Evolutionary conservation across 441 rosid genomes (phyloP), one percentile per base, ranked within the genome.

Genomic region (Macaranga tanarius): DNA sequence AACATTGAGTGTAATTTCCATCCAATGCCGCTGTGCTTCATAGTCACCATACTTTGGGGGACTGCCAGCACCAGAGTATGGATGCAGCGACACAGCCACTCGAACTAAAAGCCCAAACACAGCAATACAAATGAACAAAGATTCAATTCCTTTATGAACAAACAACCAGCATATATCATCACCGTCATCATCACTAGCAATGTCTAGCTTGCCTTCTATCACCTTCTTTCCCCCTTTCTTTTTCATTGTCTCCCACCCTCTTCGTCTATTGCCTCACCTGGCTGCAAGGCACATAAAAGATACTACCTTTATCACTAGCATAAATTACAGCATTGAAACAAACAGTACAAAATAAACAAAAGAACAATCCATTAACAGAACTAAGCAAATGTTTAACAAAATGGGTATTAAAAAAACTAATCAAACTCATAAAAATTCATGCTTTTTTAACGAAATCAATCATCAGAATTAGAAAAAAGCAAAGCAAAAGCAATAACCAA

Each of bases 11-110:
- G 99, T 91, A 66, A 92, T 89, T 88, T 92, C 97, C 99, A 95
- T 92, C 98, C 99, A 92, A 79, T 92, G 99, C 77, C 97, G 79
- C 62, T 92, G 99, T 12, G 98, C 99, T 79, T 92, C 97, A 77
- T 86, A 95, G 75, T 95, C 99, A 7, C 99, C 98, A 61, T 85
- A 92, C 75, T 87, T 92, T 0, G 99, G 98, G 3, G 96, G 92
- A 25, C 34, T 81, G 61, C 87, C 86, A 59, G 96, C 96, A 65
- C 98, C 99, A 45, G 98, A 91, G 79, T 92, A 95, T 0, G 90
- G 80, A 67, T 86, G 96, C 47, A 89, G 83, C 16, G 97, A 85
- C 23, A 91, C 86, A 28, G 92, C 86, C n/a, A 79, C 80, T 13
- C 99, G 86, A 71, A 95, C 85, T 73, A 95, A 57, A 68, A 95